These are phyloP conservation scores for Cytospora mali DNA, from an alignment of 2,329 filamentous ascomycete species.

Conservation along the genomic window DNA sequence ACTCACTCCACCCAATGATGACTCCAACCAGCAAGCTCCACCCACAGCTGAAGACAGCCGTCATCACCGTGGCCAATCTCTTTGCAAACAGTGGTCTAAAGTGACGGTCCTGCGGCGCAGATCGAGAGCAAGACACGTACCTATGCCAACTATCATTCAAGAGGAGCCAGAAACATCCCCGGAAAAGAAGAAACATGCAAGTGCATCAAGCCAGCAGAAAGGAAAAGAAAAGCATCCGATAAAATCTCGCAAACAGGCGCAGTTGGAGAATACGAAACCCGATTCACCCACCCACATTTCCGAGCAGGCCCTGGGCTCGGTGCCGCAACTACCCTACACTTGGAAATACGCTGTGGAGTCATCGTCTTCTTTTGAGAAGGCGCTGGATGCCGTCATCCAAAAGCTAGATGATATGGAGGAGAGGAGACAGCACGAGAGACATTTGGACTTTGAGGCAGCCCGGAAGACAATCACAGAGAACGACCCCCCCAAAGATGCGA, in stretches of 20 bases:
- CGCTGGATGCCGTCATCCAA: slow-evolving; percentile 35
- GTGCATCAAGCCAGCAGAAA: not conserved
- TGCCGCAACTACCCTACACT: slow-evolving; percentile 31
- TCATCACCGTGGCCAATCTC: slow-evolving; percentile 11
- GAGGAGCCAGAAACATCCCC: slow-evolving; percentile 7
- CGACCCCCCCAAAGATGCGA: not conserved
- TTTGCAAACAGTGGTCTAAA: slow-evolving; percentile 19
- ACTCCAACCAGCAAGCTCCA: not conserved
- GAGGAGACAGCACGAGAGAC: slow-evolving; percentile 21
- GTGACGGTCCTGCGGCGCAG: slow-evolving; percentile 15
- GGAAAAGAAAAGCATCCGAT: not conserved
- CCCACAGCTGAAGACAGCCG: not conserved
- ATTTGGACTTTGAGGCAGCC: slow-evolving; percentile 4
- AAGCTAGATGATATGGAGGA: slow-evolving; percentile 36
- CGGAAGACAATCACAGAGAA: slow-evolving; percentile 11
- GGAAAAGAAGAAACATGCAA: not conserved
- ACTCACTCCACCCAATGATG: slow-evolving; percentile 21
- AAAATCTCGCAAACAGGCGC: not conserved
- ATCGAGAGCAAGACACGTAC: not conserved
- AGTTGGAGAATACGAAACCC: not conserved
- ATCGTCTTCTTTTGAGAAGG: slow-evolving; percentile 35
- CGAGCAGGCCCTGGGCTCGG: not conserved
- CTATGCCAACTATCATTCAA: slow-evolving; percentile 8
- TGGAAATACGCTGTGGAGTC: slow-evolving; percentile 32
- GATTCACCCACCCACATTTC: not conserved